Evolutionary conservation across 139 green algal genomes (phyloP), one percentile per base, ranked within the genome.

Genomic region (Coelastrella sp.): DNA sequence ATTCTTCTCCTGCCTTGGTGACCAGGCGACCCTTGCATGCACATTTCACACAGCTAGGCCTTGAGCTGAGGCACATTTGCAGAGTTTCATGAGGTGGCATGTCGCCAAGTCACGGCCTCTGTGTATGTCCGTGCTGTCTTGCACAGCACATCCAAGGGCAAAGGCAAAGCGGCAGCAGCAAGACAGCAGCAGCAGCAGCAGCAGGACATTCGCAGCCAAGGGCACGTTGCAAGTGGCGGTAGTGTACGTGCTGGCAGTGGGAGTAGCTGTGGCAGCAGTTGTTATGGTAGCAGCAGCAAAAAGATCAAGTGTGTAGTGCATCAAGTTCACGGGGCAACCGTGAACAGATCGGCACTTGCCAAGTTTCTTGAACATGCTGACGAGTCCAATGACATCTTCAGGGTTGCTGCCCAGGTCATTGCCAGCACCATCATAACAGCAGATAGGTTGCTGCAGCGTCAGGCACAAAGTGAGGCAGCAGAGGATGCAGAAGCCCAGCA

Each of bases 381-480:
- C 12, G 83, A 87, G 7, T 96, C 94, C 25, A 97, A 97, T 63
- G 95, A 97, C 90, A 94, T 97, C 63, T 97, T 98, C 65, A 90
- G 94, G 15, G 84, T 97, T 56, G 95, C 95, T 24, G 78, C 80
- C n/a, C 80, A 91, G 27, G 68, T 84, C 22, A 85, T 92, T 61
- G 85, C 92, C 0, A 78, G 56, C 20, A 91, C 87, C 0, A 68
- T 95, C 6, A 68, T 96, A 12, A 76, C 63, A 6, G 92, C 94
- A 12, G 24, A 92, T 68, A 81, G 57, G 11, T 27, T 85, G 56
- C 57, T 89, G 72, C 72, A 78, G 61, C 76, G 80, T 60, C 66
- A 60, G 78, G 87, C 87, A 79, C 35, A 49, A 49, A 78, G 60
- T 65, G 78, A 80, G 72, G 56, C 78, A 61, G 58, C 73, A 61